Percentiles rank a stretch among this genome's conserved stretches.
phyloP scores from a whole-genome alignment of 2,329 filamentous ascomycete genomes.

The Xylariaceae sp. region DNA sequence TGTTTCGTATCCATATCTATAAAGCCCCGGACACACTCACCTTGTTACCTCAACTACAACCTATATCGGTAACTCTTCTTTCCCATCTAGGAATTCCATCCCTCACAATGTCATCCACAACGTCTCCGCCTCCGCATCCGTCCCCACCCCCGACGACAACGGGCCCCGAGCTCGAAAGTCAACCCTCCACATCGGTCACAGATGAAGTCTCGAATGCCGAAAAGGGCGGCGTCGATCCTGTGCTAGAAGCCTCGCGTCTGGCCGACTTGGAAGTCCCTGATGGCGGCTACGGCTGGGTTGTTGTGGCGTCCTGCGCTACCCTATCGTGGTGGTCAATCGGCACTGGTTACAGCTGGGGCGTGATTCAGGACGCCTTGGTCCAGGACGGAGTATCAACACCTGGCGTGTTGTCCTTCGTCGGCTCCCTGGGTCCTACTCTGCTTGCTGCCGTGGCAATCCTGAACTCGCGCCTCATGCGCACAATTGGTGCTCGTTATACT shows the following conservation, averaged over 20 bases:
- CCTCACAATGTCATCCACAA: too few species aligned
- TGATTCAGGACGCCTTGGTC: constrained; percentile 19
- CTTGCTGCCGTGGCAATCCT: constrained; percentile 16
- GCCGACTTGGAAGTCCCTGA: constrained; percentile 22
- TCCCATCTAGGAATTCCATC: too few species aligned
- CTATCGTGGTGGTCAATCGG: constrained; percentile 22
- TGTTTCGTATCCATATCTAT: too few species aligned
- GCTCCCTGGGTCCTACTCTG: constrained; percentile 16
- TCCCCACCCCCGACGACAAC: constrained; percentile 18
- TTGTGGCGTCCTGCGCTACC: constrained; percentile 16
- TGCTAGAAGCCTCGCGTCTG: constrained; percentile 20
- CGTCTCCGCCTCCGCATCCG: not conserved
- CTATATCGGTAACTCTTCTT: too few species aligned
- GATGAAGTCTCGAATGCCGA: constrained; percentile 8
- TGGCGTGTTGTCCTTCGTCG: constrained; percentile 19
- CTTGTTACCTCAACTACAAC: too few species aligned
- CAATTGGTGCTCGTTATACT: constrained; percentile 16
- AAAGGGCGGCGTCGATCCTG: constrained; percentile 10
- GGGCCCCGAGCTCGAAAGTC: not conserved
- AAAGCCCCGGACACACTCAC: too few species aligned
- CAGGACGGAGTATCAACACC: constrained; percentile 16
- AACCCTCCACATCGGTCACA: constrained; percentile 1
- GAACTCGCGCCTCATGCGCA: constrained; percentile 16
- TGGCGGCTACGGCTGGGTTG: constrained; percentile 23
- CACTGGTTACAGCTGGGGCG: constrained; percentile 21